Base-by-base conservation (phyloP, 768 basidiomycete genomes). In the Calocera cornea region DNA sequence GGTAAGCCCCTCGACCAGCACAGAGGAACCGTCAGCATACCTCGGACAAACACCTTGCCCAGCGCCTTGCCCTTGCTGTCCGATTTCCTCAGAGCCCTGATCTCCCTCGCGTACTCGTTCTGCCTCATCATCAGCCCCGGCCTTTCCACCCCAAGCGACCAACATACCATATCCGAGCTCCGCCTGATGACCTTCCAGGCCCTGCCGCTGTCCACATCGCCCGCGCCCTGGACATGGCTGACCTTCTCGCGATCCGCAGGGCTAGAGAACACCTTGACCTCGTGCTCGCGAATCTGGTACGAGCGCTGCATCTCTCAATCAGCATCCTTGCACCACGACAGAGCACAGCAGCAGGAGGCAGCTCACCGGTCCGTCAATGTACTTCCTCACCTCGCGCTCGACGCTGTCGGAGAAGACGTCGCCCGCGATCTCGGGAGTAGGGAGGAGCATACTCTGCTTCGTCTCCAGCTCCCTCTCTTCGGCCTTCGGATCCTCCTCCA, bases 31-130 rank as follows among this genome's bases (percentile, higher is more conserved):
- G 34, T 66, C 34, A 14, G 36, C 81, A 68, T 69, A 87, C 94
- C 91, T 82, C 89, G 89, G 65, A 98, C 91, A 72, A 98, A 98
- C 27, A 97, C 89, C 72, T 97, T 97, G 60, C 93, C 95, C 67
- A 89, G 86, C 0, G 87, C 83, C 72, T 92, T 95, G 44, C 87
- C 88, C 14, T 83, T 79, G 69, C 87, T 88, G 44, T 90, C 88
- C 75, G 88, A 86, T 0, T 85, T 82, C 19, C 87, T 84, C 68
- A 87, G 88, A 76, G 92, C 89, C 72, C 83, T 84, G 70, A 97
- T 89, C 75, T 95, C 90, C 72, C 90, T 90, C 34, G 92, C 86
- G 75, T 95, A 92, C 78, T 98, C 92, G 75, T 97, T 91, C 94
- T 97, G 69, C 38, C 22, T 34, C 27, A 65, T n/a, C 69, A 60